Base-by-base conservation (phyloP, 1,284 basidiomycete species). In the Agroathelia rolfsii region DNA sequence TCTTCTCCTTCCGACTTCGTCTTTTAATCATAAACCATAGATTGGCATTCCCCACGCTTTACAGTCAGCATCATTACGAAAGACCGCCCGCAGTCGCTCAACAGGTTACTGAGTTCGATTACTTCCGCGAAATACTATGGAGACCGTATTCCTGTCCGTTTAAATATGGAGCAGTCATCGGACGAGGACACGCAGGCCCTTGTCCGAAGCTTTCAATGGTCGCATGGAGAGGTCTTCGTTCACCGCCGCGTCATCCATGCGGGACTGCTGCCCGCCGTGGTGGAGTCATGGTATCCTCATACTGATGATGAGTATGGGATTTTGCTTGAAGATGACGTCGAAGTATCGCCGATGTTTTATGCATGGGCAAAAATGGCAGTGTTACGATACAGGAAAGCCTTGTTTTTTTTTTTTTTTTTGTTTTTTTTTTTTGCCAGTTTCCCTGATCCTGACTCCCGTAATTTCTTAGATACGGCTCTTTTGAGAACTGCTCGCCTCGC, bases 221-320 rank as follows among this genome's bases (percentile, higher is more conserved):
- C 47, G 2, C 64, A 73, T 39, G 84, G 80, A 4, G 45, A 51
- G 23, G 45, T 74, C 3, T 69, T 69, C 38, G 46, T 81, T 4
- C 73, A 84, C 31, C 80, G 78, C 45, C 69, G 86, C 8, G 64
- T 87, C 35, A 58, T 83, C 12, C 75, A 76, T 36, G 85, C 73
- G 3, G 86, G 84, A 2, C 61, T 89, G 13, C 69, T 89, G 38
- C 69, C 80, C 3, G 81, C 85, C 5, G 73, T 89, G 6, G 78
- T 87, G 8, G 85, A 89, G 51, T 82, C 81, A 3, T 89, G 86
- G 85, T 88, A 85, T 49, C 85, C 86, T 2, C 56, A 61, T 18
- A 64, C 67, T 13, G 69, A 86, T 39, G 58, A 88, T 43, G 71
- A 75, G 2, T 87, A 86, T 49, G 85, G 79, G 3, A 51, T 89